Conservation (phyloP, 345 rosid species). For the Passiflora organensis region DNA sequence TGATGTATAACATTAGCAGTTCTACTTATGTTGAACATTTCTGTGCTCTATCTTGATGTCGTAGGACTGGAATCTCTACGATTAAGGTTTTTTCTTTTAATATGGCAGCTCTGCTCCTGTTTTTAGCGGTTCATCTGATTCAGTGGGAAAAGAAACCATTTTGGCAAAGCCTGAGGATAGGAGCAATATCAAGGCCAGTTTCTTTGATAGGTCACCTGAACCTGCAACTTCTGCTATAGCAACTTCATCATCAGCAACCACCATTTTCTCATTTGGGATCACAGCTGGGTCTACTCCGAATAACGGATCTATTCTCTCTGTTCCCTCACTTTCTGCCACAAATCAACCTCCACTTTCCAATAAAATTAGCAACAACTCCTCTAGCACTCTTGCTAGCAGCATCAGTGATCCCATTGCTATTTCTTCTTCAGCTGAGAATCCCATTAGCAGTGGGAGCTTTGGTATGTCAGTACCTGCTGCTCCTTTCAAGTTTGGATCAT, state of each 20-base stretch:
- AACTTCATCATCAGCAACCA: conserved; percentile 32
- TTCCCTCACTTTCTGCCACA: conserved; percentile 26
- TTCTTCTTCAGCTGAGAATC: conserved; percentile 13
- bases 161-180: conserved; percentile 28
- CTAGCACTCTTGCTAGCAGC: conserved; percentile 14
- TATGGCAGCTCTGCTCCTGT: conserved; percentile 44
- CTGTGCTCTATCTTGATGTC: no score
- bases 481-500: conserved; percentile 40
- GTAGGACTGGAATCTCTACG: no score
- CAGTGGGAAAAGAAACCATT: conserved; percentile 32
- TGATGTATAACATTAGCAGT: no score
- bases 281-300: conserved; percentile 25
- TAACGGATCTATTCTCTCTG: conserved; percentile 41
- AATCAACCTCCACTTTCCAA: conserved; percentile 21
- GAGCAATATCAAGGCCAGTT: conserved; percentile 27
- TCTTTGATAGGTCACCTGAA: conserved; percentile 17
- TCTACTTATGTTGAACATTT: no score
- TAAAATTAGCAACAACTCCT: conserved; percentile 19
- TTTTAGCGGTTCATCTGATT: conserved; percentile 30
- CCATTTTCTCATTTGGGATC: conserved; percentile 37
- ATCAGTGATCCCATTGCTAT: conserved; percentile 20
- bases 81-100: conserved; percentile 7
- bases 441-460: conserved; percentile 17
- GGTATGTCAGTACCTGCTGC: conserved; percentile 30
- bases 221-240: conserved; percentile 31